phyloP scores from a whole-genome alignment of 306 rosid genomes.

The Citrullus colocynthis region DNA sequence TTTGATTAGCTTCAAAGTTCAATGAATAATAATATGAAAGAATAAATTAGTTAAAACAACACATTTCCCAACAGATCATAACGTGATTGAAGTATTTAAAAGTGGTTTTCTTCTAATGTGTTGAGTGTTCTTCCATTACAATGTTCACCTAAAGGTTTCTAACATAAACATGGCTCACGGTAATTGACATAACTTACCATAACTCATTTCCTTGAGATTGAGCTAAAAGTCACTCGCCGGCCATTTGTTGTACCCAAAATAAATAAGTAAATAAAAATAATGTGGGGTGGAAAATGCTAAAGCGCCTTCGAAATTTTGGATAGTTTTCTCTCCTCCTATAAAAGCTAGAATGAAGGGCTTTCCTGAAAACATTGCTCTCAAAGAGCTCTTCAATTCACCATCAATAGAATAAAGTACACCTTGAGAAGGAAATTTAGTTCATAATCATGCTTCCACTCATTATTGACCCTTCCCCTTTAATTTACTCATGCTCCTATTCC shows the following conservation, averaged over 20 bases:
- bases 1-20: background rate
- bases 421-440: background rate
- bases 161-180: background rate
- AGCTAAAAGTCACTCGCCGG: background rate
- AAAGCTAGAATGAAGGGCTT: background rate
- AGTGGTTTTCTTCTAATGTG: no score
- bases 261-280: no score
- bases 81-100: background rate
- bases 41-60: background rate
- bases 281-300: background rate
- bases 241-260: no score
- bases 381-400: background rate
- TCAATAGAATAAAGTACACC: background rate
- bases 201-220: no score
- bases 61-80: background rate
- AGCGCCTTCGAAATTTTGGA: background rate
- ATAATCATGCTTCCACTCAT: background rate
- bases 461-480: background rate
- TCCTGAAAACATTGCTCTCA: background rate
- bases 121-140: background rate
- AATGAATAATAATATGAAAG: background rate
- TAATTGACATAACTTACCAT: no score
- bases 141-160: background rate
- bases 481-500: background rate
- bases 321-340: background rate